Evolutionary conservation across 2,329 filamentous ascomycete genomes (phyloP).

Genomic region (Zasmidium cellare): DNA sequence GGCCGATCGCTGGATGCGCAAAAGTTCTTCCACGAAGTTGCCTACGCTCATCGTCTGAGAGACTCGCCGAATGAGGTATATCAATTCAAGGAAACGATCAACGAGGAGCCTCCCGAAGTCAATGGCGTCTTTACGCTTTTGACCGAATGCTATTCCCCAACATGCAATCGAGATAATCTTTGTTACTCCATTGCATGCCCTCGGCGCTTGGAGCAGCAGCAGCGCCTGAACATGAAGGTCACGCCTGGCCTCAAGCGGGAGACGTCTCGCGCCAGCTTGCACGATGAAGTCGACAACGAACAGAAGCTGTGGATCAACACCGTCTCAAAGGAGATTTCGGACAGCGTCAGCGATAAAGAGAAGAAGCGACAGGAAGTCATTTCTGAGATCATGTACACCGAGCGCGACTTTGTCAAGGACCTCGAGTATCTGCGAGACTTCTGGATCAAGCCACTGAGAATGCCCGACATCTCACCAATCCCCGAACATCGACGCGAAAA

Average conservation of each 20-base stretch:
- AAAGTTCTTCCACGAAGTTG: conserved; percentile 99
- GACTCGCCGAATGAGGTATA: conserved; percentile 96
- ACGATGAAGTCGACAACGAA: conserved; percentile 83
- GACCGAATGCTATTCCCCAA: conserved; percentile 97
- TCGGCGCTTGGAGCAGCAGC: conserved; percentile 89
- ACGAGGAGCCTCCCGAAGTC: conserved; percentile 80
- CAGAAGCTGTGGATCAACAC: conserved; percentile 99
- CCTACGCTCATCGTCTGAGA: conserved; percentile 91
- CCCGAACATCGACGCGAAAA: conserved; percentile 83
- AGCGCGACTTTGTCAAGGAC: conserved; percentile 98
- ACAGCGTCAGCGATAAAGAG: conserved; percentile 84
- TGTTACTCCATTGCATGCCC: conserved; percentile 99
- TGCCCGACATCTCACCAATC: conserved; percentile 77
- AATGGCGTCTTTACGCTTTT: conserved; percentile 96
- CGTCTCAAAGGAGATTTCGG: conserved; percentile 90
- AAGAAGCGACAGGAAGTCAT: conserved; percentile 99
- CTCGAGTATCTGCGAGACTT: conserved; percentile 96
- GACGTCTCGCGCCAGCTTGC: conserved; percentile 69
- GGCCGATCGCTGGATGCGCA: conserved; percentile 93
- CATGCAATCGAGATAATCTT: conserved; percentile 89
- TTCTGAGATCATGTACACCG: conserved; percentile 97
- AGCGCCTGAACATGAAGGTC: conserved; percentile 87
- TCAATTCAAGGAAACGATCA: conserved; percentile 90
- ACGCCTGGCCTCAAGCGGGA: conserved; percentile 80
- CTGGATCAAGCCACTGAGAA: conserved; percentile 91